Conservation (phyloP, 2,329 filamentous ascomycete genomes). For the Aaosphaeria arxii region DNA sequence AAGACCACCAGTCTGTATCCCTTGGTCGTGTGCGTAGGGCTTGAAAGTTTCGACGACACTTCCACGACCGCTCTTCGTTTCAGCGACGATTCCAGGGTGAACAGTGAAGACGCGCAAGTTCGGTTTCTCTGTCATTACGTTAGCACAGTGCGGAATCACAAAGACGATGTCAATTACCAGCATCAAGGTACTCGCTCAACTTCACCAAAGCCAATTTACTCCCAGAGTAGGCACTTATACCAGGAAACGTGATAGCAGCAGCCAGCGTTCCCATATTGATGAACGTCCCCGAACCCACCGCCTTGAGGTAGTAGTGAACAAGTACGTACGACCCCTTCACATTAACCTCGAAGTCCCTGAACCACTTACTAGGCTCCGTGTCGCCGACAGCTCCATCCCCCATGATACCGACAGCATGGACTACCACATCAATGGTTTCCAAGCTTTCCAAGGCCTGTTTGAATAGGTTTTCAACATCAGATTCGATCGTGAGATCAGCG, state of each 20-base stretch:
- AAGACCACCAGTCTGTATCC: not conserved
- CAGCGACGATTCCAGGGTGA: constrained; percentile 10
- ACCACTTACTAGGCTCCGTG: not conserved
- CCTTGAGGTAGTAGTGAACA: constrained; percentile 1
- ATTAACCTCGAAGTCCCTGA: too few species aligned
- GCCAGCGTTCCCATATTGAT: constrained; percentile 10
- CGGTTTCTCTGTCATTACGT: constrained; percentile 5
- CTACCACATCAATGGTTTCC: constrained; percentile 5
- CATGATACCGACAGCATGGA: constrained; percentile 5
- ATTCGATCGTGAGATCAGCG: constrained; percentile 7
- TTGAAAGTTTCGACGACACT: not conserved
- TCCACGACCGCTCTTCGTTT: constrained; percentile 2
- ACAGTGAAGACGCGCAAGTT: constrained; percentile 9
- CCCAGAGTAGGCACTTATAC: constrained; percentile 9
- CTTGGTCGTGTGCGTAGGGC: not conserved
- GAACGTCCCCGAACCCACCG: constrained; percentile 5
- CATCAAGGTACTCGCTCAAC: constrained; percentile 8
- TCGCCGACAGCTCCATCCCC: not conserved
- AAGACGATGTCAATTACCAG: not conserved
- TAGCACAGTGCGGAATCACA: not conserved
- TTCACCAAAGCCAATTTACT: constrained; percentile 10
- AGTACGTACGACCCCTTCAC: constrained; percentile 2
- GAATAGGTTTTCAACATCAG: constrained; percentile 6
- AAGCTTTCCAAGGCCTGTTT: constrained; percentile 5
- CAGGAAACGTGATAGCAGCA: constrained; percentile 8